Evolutionary conservation across 108 stramenopile species (phyloP).

Genomic region (Stephanodiscus triporus): DNA sequence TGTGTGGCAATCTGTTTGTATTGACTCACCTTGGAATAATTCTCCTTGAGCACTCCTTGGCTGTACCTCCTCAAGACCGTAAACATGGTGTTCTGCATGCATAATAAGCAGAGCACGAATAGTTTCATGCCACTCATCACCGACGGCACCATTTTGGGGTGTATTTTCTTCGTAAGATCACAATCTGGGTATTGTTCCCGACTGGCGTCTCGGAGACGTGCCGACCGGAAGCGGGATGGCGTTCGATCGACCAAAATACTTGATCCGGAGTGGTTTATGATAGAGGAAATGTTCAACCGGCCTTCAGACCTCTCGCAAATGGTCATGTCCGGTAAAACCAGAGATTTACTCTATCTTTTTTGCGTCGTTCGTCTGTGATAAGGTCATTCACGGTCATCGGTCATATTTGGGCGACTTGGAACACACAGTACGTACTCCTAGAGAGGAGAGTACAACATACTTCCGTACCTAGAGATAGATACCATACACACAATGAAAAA

Average conservation of each 20-base stretch:
- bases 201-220: background rate
- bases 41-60: conserved; percentile 79
- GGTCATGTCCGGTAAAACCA: background rate
- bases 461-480: no score
- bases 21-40: conserved; percentile 77
- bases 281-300: no score
- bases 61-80: conserved; percentile 89
- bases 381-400: background rate
- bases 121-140: conserved; percentile 68
- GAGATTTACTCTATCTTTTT: no score
- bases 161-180: conserved; percentile 20
- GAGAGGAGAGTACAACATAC: no score
- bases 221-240: background rate
- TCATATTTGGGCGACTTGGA: background rate
- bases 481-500: no score
- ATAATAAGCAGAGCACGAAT: conserved; percentile 71
- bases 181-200: background rate
- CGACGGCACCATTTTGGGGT: conserved; percentile 23
- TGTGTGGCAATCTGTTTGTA: conserved; percentile 21
- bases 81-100: conserved; percentile 86
- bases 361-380: background rate
- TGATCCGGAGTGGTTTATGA: background rate
- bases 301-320: no score
- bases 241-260: background rate
- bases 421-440: no score